A percentile compares a stretch with the other conserved stretches of the same genome.
Evolutionary conservation across 495 filamentous ascomycete genomes (phyloP).

Genomic region (Penicillium roqueforti): DNA sequence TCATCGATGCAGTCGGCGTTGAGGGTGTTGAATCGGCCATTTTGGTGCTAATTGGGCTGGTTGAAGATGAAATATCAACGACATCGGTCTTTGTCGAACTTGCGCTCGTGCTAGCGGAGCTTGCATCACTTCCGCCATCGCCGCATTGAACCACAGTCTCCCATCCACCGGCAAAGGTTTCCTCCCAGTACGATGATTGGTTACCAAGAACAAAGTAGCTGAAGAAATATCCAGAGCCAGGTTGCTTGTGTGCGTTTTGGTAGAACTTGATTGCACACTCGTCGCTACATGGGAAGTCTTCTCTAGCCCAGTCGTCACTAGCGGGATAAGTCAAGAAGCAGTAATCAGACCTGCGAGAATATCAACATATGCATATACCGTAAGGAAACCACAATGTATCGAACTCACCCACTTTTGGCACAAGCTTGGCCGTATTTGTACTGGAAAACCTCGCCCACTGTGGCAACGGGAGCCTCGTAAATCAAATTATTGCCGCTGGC

Average conservation of each 20-base stretch:
- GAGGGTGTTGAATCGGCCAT: constrained; percentile 10
- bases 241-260: constrained; percentile 25
- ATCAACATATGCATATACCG: constrained; percentile 10
- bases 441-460: constrained; percentile 27
- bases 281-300: constrained; percentile 22
- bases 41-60: constrained; percentile 9
- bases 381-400: background rate
- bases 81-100: constrained; percentile 13
- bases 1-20: constrained; percentile 6
- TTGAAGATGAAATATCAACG: constrained; percentile 8
- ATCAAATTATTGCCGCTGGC: constrained; percentile 2
- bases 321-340: constrained; percentile 22
- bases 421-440: constrained; percentile 26
- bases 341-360: constrained; percentile 20
- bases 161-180: constrained; percentile 22
- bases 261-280: constrained; percentile 24
- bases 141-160: constrained; percentile 23
- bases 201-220: constrained; percentile 17
- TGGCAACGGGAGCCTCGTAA: constrained; percentile 21
- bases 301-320: constrained; percentile 15
- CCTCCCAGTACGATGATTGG: constrained; percentile 21
- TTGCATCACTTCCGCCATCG: constrained; percentile 16
- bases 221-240: constrained; percentile 24
- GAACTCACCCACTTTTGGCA: constrained; percentile 23
- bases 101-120: constrained; percentile 16